Evolutionary conservation across 1,284 basidiomycete species (phyloP).

Genomic region (Microbotryum saponariae): DNA sequence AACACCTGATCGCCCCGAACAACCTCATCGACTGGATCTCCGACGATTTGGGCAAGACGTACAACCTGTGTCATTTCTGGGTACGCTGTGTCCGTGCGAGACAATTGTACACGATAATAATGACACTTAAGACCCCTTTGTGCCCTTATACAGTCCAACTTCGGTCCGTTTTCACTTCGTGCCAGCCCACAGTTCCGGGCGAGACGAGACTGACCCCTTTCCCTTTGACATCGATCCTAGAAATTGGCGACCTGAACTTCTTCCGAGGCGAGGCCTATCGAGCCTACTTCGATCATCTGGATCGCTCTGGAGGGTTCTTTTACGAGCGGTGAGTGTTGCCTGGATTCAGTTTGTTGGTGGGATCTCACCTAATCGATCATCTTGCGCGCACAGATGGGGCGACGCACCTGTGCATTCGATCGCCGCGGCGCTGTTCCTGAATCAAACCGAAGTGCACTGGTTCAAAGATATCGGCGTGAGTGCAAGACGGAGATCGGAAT

Average conservation of each 20-base stretch:
- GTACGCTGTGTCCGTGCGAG: background rate
- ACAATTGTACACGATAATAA: background rate
- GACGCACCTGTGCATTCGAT: conserved; percentile 81
- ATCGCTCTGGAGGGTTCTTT: conserved; percentile 64
- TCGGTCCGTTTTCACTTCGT: no score
- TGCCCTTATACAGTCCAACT: no score
- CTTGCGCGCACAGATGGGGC: conserved; percentile 53
- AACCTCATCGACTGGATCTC: conserved; percentile 69
- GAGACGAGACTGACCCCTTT: background rate
- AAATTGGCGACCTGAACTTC: conserved; percentile 64
- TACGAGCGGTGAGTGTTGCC: conserved; percentile 50
- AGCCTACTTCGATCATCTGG: conserved; percentile 64
- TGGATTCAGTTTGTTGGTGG: background rate
- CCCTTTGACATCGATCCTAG: conserved; percentile 42
- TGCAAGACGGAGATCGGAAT: conserved; percentile 8
- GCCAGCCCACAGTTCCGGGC: no score
- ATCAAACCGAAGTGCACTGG: conserved; percentile 50
- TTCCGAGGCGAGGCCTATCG: conserved; percentile 69
- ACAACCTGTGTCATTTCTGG: conserved; percentile 59
- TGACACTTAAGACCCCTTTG: background rate
- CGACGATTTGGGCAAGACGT: conserved; percentile 60
- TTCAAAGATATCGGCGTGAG: conserved; percentile 34
- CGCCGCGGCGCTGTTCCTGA: conserved; percentile 59
- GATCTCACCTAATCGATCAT: background rate
- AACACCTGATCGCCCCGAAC: conserved; percentile 58